Conservation (phyloP, 495 filamentous ascomycete species). For the Hypomontagnella submonticulosa region DNA sequence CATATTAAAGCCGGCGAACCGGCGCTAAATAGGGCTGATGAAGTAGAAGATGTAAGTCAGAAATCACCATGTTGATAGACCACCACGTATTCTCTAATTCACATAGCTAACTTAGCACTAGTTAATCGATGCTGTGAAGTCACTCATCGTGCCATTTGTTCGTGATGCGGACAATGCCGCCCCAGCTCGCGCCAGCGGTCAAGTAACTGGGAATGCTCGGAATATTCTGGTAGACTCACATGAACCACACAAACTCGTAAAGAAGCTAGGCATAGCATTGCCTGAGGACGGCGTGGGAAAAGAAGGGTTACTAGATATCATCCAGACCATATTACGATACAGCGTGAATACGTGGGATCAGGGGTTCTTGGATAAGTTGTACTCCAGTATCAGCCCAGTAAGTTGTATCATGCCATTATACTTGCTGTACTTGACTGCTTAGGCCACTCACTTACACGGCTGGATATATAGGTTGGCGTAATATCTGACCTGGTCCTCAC, state of each 20-base stretch:
- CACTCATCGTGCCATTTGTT: constrained; percentile 82
- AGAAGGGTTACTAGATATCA: constrained; percentile 72
- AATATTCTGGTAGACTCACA: constrained; percentile 76
- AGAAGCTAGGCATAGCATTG: constrained; percentile 71
- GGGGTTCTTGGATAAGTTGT: constrained; percentile 93
- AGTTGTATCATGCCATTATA: constrained; percentile 22
- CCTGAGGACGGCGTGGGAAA: constrained; percentile 73
- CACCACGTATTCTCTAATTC: background rate
- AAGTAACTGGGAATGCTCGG: constrained; percentile 60
- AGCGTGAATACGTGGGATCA: constrained; percentile 97
- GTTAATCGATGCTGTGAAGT: constrained; percentile 79
- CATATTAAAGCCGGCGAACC: constrained; percentile 9
- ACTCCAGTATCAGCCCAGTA: constrained; percentile 84
- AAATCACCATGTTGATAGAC: background rate
- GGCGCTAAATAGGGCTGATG: constrained; percentile 59
- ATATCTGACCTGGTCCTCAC: constrained; percentile 84
- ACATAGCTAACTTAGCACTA: constrained; percentile 45
- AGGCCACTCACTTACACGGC: background rate
- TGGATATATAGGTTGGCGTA: constrained; percentile 68
- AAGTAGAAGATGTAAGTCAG: constrained; percentile 65
- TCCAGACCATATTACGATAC: constrained; percentile 77
- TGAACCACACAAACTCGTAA: constrained; percentile 74
- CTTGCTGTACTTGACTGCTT: background rate
- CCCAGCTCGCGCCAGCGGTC: constrained; percentile 59
- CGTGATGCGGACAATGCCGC: constrained; percentile 75